phyloP scores from a whole-genome alignment of 2,329 filamentous ascomycete species.

The Endocalyx cinctus region DNA sequence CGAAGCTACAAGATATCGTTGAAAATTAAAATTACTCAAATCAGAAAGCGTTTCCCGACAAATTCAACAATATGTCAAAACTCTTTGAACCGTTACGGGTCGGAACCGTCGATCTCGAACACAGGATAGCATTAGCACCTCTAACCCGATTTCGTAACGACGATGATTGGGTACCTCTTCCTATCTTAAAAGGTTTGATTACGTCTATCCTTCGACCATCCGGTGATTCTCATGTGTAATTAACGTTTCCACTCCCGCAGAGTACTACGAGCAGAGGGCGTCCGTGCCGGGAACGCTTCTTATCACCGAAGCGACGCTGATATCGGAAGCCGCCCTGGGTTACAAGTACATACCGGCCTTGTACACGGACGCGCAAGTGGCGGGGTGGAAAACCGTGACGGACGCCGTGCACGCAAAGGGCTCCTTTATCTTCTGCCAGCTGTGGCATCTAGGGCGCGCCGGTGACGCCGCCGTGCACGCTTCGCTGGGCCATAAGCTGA shows the following conservation, averaged over 20 bases:
- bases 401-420: slow-evolving; percentile 56
- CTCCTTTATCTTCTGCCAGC: slow-evolving; percentile 52
- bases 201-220: too few species aligned
- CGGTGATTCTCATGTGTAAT: slow-evolving; percentile 39
- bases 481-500: slow-evolving; percentile 13
- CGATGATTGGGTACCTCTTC: slow-evolving; percentile 41
- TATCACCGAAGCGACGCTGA: slow-evolving; percentile 51
- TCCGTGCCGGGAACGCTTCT: slow-evolving; percentile 35
- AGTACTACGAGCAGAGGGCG: slow-evolving; percentile 24
- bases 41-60: too few species aligned
- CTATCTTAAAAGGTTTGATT: slow-evolving; percentile 29
- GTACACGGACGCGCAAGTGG: slow-evolving; percentile 46
- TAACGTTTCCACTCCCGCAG: slow-evolving; percentile 45
- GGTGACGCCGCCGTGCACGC: slow-evolving; percentile 25
- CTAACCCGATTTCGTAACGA: slow-evolving; percentile 40
- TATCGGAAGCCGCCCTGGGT: slow-evolving; percentile 42
- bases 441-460: slow-evolving; percentile 55
- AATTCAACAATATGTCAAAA: too few species aligned
- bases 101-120: slow-evolving; percentile 25
- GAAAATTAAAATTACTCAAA: too few species aligned
- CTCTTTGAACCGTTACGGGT: neutral
- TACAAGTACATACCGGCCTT: slow-evolving; percentile 48
- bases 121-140: slow-evolving; percentile 46
- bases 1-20: too few species aligned
- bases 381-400: slow-evolving; percentile 52